Evolutionary conservation across 305 asterid genomes (phyloP).

Genomic region (Ajuga reptans): DNA sequence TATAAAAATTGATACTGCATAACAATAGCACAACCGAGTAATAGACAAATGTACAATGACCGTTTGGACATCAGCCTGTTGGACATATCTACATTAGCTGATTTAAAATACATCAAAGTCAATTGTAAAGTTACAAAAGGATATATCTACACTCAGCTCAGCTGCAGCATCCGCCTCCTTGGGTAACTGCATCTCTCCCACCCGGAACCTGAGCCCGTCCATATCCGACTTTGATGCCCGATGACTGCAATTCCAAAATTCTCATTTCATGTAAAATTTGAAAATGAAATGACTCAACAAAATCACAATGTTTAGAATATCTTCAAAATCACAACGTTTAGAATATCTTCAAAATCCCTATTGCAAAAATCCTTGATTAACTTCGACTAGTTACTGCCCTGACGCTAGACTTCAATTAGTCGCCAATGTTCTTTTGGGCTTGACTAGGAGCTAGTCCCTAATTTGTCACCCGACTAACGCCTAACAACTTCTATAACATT

Average conservation of each 20-base stretch:
- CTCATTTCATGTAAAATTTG: not conserved
- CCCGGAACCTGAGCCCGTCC: slow-evolving; percentile 62
- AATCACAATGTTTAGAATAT: too few relatives aligned
- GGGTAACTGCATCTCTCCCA: slow-evolving; percentile 58
- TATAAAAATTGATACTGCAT: not conserved
- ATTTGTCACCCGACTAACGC: too few relatives aligned
- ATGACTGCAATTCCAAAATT: slow-evolving; percentile 41
- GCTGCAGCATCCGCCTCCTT: slow-evolving; percentile 68
- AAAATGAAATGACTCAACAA: too few relatives aligned
- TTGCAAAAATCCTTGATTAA: too few relatives aligned
- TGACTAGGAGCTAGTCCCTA: too few relatives aligned
- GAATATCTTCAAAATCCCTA: too few relatives aligned
- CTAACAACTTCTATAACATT: too few relatives aligned
- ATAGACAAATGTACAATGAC: not conserved
- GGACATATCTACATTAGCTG: slow-evolving; percentile 17
- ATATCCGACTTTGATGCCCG: slow-evolving; percentile 73
- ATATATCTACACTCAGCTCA: slow-evolving; percentile 32
- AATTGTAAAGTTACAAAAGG: slow-evolving; percentile 7
- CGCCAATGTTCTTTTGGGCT: too few relatives aligned
- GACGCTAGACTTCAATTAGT: too few relatives aligned
- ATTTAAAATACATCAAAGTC: slow-evolving; percentile 22
- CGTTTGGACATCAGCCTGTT: not conserved
- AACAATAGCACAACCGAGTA: not conserved
- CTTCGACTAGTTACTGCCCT: too few relatives aligned
- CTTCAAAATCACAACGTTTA: too few relatives aligned